phyloP scores from a whole-genome alignment of 768 basidiomycete species.

The Serpula lacrymans region DNA sequence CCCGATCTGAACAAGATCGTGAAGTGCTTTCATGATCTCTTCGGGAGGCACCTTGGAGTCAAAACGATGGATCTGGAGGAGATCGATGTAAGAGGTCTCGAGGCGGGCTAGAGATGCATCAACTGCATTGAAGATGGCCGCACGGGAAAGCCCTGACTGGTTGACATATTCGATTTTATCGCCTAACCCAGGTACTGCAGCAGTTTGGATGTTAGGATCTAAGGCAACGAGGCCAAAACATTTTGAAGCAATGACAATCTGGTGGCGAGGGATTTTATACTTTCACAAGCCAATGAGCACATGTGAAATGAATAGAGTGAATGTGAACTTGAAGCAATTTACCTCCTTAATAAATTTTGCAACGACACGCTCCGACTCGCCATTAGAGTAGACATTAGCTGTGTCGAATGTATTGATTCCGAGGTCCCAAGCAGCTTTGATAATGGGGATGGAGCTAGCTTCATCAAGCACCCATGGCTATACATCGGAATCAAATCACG shows the following conservation, averaged over 20 bases:
- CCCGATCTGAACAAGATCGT: conserved; percentile 45
- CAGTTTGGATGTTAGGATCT: not conserved
- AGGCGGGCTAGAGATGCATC: conserved; percentile 40
- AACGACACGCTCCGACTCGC: conserved; percentile 35
- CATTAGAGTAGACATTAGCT: conserved; percentile 35
- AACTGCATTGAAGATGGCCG: conserved; percentile 56
- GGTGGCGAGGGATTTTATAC: conserved; percentile 2
- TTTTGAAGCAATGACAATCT: conserved; percentile 1
- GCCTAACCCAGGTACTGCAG: not conserved
- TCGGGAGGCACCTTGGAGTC: conserved; percentile 34
- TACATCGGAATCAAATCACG: too few species aligned
- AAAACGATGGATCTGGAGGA: conserved; percentile 44
- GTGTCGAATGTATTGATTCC: conserved; percentile 41
- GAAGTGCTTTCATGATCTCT: conserved; percentile 50
- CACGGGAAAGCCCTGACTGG: conserved; percentile 43
- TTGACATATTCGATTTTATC: conserved; percentile 46
- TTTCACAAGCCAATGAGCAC: conserved; percentile 2
- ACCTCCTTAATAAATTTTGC: conserved; percentile 37
- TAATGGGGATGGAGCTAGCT: conserved; percentile 25
- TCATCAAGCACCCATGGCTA: conserved; percentile 26
- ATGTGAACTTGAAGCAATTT: too few species aligned
- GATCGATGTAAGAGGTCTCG: conserved; percentile 44
- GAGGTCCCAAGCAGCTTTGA: conserved; percentile 37
- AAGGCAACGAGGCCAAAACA: not conserved
- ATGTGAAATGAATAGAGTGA: too few species aligned